Conservation (phyloP, 2,329 filamentous ascomycete genomes). For the Diplocarpon mali region DNA sequence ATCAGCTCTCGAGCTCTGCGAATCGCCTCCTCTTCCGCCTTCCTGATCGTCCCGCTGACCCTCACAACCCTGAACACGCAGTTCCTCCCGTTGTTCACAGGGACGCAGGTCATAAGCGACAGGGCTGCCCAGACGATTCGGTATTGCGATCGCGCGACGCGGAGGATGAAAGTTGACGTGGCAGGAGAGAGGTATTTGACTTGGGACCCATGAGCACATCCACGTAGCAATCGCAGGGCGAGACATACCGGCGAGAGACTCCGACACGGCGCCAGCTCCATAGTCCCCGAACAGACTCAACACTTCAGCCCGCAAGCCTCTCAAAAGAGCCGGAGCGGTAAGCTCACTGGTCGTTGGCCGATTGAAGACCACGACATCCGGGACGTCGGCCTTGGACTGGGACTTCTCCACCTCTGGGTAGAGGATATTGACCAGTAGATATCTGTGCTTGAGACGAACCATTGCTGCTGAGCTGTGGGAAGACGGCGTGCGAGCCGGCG, state of each 20-base stretch:
- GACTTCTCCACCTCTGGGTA: slow-evolving; percentile 49
- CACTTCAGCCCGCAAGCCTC: slow-evolving; percentile 60
- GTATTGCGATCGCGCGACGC: slow-evolving; percentile 72
- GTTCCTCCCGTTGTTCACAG: slow-evolving; percentile 43
- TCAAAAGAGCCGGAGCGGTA: slow-evolving; percentile 52
- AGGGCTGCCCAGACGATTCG: slow-evolving; percentile 84
- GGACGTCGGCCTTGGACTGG: slow-evolving; percentile 29
- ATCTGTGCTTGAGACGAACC: slow-evolving; percentile 94
- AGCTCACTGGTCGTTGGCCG: slow-evolving; percentile 66
- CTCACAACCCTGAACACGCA: slow-evolving; percentile 79
- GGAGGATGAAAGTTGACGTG: slow-evolving; percentile 90
- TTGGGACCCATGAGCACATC: neutral
- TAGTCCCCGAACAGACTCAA: slow-evolving; percentile 76
- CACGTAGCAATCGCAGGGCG: neutral
- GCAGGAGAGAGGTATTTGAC: slow-evolving; percentile 88
- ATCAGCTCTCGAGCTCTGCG: slow-evolving; percentile 63
- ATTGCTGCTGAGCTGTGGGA: slow-evolving; percentile 36
- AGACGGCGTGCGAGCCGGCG: too few relatives aligned
- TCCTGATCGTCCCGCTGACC: slow-evolving; percentile 87
- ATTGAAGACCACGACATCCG: slow-evolving; percentile 61
- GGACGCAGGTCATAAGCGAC: slow-evolving; percentile 62
- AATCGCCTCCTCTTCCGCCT: slow-evolving; percentile 83
- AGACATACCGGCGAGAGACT: slow-evolving; percentile 53
- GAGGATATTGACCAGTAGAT: slow-evolving; percentile 87
- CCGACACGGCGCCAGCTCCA: slow-evolving; percentile 63